phyloP scores from a whole-genome alignment of 2,329 filamentous ascomycete species.

The Dendryphion nanum region DNA sequence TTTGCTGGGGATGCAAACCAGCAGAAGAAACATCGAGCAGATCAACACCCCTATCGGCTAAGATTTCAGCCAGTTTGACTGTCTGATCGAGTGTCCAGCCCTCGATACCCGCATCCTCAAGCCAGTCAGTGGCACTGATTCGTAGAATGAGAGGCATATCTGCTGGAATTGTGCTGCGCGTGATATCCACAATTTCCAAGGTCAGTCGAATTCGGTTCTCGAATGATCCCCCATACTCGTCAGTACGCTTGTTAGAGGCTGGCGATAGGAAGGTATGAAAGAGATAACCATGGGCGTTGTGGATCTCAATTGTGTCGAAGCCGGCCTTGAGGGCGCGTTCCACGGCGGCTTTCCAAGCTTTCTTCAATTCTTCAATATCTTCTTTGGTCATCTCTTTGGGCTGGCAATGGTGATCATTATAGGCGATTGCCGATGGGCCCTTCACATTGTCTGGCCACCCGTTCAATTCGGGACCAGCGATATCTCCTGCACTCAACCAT shows the following conservation, averaged over 20 bases:
- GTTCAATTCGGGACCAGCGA: conserved; percentile 56
- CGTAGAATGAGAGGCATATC: conserved; percentile 71
- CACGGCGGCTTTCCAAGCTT: conserved; percentile 62
- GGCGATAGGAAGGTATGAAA: conserved; percentile 69
- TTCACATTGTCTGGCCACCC: conserved; percentile 57
- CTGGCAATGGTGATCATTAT: conserved; percentile 57
- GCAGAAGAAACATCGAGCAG: conserved; percentile 79
- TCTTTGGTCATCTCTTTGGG: conserved; percentile 67
- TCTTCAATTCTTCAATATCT: conserved; percentile 67
- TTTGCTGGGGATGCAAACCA: conserved; percentile 64
- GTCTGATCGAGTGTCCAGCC: conserved; percentile 69
- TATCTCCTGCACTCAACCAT: conserved; percentile 59
- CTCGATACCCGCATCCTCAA: conserved; percentile 59
- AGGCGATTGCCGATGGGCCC: conserved; percentile 61
- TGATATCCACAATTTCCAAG: conserved; percentile 64
- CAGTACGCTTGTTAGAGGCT: conserved; percentile 66
- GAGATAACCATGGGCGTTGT: conserved; percentile 77
- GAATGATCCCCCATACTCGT: conserved; percentile 66
- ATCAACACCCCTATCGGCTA: conserved; percentile 75
- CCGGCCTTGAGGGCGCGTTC: conserved; percentile 57
- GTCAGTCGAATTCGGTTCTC: conserved; percentile 70
- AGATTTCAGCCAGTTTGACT: conserved; percentile 60
- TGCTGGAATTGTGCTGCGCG: conserved; percentile 62
- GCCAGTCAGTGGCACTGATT: conserved; percentile 74
- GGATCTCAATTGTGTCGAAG: conserved; percentile 77